Evolutionary conservation across 1,139 yeast species (phyloP), one percentile per base, ranked within the genome.

Genomic region (Debaryomycetaceae sp.): DNA sequence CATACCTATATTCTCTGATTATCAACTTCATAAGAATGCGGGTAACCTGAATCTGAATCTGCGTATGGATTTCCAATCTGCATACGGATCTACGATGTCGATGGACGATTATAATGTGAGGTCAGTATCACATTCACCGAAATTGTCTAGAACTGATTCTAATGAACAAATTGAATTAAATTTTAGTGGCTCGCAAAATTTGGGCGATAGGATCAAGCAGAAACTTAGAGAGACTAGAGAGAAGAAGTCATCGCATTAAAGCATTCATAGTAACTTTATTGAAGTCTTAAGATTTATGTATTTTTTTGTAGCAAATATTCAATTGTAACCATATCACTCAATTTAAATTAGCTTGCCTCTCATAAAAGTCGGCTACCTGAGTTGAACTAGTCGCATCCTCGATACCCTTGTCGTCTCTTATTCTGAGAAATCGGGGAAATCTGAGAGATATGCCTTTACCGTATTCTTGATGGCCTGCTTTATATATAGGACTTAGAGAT

Each of bases 301-400:
- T 31, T 30, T 20, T 23, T 24, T 41, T 30, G 14, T 38, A 42
- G 30, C 35, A 20, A 34, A 37, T 3, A 27, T 11, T 8, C 11
- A 27, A 27, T 27, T 27, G 31, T 27, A 27, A 27, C 31, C 4
- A 27, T 27, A 27, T 39, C 22, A 9, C 20, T 45, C 45, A 55
- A 37, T 54, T 57, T 7, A 71, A 48, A 53, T 58, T 68, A 1
- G 87, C 83, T 63, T 93, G 99, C 47, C 83, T 76, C 56, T 83
- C 83, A 60, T 91, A 93, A 63, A 93, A 83, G 58, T 91, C 97
- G 5, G 89, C 84, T n/a, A 93, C 83, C 63, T 91, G 96, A 17
- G 87, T 87, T 31, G 96, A 84, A 1, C 86, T 79, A 0, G 99
- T 93, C 1, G 96, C 95, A 59, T 93, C 97, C 55, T 90, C 96